Evolutionary conservation across 1,284 basidiomycete species (phyloP).

Genomic region (Trichosporon sp.): DNA sequence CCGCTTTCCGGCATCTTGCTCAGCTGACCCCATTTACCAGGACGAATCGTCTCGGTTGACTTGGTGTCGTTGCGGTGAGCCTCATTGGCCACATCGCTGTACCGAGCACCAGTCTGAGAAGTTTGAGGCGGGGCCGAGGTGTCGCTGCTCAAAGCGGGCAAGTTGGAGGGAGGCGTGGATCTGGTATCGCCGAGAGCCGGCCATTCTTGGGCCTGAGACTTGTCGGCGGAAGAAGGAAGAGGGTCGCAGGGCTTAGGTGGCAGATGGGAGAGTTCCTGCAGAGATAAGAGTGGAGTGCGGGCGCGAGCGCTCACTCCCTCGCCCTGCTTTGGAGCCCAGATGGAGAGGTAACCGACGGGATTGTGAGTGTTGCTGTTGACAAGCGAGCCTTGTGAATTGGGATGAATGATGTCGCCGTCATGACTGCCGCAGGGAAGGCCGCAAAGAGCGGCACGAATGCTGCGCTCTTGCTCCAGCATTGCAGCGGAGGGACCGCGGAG

Average conservation of each 20-base stretch:
- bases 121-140: not conserved
- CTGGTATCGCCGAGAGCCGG: not conserved
- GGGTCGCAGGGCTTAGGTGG: constrained; percentile 1
- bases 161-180: not conserved
- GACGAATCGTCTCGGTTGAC: not conserved
- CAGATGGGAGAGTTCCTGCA: not conserved
- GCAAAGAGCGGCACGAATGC: not conserved
- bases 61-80: not conserved
- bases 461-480: not conserved
- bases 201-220: not conserved
- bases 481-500: not conserved
- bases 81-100: not conserved
- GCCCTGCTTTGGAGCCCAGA: not conserved
- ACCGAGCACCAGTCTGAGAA: not conserved
- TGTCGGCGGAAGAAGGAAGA: not conserved
- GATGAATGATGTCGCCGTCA: not conserved
- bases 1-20: not conserved
- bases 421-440: not conserved
- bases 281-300: not conserved
- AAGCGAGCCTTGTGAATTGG: not conserved
- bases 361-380: not conserved
- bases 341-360: not conserved
- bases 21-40: not conserved
- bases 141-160: not conserved
- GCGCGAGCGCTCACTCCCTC: not conserved